A percentile compares a stretch with the other conserved stretches of the same genome.
Evolutionary conservation across 495 filamentous ascomycete genomes (phyloP).

Genomic region (Pyronema omphalodes): DNA sequence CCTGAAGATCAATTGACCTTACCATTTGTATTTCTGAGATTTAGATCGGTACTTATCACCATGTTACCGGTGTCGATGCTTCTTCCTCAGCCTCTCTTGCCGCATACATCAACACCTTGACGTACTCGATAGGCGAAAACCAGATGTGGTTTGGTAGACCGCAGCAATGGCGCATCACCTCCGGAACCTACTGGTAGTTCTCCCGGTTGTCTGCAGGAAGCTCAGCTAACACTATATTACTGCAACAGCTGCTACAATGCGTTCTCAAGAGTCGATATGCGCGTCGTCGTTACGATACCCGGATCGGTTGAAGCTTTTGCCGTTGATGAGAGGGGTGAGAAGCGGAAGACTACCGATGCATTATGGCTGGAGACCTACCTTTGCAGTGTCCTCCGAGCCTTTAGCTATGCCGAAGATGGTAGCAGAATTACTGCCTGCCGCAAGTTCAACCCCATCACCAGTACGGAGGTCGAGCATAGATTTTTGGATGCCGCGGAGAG

Average conservation of each 20-base stretch:
- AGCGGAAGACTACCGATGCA: slow-evolving; percentile 73
- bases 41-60: slow-evolving; percentile 85
- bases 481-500: slow-evolving; percentile 91
- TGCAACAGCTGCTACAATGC: slow-evolving; percentile 85
- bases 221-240: slow-evolving; percentile 12
- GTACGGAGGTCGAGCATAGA: slow-evolving; percentile 88
- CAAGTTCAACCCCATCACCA: slow-evolving; percentile 92
- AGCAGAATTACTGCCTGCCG: slow-evolving; percentile 85
- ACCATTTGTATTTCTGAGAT: slow-evolving; percentile 3
- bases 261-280: slow-evolving; percentile 95
- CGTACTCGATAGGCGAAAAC: slow-evolving; percentile 64
- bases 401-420: slow-evolving; percentile 86
- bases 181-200: slow-evolving; percentile 76
- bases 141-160: slow-evolving; percentile 31
- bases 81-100: slow-evolving; percentile 93
- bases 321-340: slow-evolving; percentile 88
- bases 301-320: slow-evolving; percentile 91
- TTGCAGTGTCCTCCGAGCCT: slow-evolving; percentile 79
- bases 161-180: slow-evolving; percentile 57
- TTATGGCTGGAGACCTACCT: slow-evolving; percentile 96
- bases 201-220: not conserved
- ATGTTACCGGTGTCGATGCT: slow-evolving; percentile 93
- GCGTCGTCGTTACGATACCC: slow-evolving; percentile 89
- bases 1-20: slow-evolving; percentile 8
- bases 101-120: slow-evolving; percentile 94